phyloP scores from a whole-genome alignment of 768 basidiomycete genomes.

The Hemileccinum rubropunctum region DNA sequence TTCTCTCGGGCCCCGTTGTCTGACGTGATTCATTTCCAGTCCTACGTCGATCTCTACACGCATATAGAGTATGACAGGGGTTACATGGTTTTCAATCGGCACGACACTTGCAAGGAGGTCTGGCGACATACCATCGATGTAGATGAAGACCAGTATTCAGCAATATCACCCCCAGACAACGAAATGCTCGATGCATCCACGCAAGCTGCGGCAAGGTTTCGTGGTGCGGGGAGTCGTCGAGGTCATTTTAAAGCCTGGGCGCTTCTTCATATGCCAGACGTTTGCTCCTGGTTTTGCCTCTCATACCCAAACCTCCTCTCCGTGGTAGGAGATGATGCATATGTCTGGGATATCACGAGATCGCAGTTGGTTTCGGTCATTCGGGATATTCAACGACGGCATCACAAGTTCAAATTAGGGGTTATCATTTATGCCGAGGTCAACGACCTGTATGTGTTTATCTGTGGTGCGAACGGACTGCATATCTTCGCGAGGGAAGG shows the following conservation, averaged over 20 bases:
- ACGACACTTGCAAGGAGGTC: conserved; percentile 58
- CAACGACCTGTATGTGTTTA: conserved; percentile 51
- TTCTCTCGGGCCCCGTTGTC: background rate
- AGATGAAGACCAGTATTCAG: conserved; percentile 15
- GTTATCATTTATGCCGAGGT: conserved; percentile 66
- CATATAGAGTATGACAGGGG: conserved; percentile 75
- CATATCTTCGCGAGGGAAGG: conserved; percentile 52
- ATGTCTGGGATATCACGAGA: conserved; percentile 60
- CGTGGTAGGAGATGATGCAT: conserved; percentile 42
- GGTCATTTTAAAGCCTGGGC: conserved; percentile 68
- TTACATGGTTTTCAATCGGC: conserved; percentile 67
- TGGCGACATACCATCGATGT: conserved; percentile 54
- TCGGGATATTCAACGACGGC: conserved; percentile 17
- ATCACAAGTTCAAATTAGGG: conserved; percentile 28
- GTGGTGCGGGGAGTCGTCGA: conserved; percentile 15
- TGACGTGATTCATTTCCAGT: conserved; percentile 7
- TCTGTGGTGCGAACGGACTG: conserved; percentile 49
- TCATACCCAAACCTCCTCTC: conserved; percentile 65
- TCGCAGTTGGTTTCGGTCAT: conserved; percentile 44
- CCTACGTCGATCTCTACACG: conserved; percentile 35
- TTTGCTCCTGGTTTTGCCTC: conserved; percentile 54
- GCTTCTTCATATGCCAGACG: conserved; percentile 45
- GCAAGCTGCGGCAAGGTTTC: conserved; percentile 17
- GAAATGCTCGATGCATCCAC: conserved; percentile 21
- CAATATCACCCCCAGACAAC: conserved; percentile 33